These are phyloP conservation scores for Domatiomyces catenatus DNA, from an alignment of 2,329 filamentous ascomycete genomes.

Conservation along the genomic window DNA sequence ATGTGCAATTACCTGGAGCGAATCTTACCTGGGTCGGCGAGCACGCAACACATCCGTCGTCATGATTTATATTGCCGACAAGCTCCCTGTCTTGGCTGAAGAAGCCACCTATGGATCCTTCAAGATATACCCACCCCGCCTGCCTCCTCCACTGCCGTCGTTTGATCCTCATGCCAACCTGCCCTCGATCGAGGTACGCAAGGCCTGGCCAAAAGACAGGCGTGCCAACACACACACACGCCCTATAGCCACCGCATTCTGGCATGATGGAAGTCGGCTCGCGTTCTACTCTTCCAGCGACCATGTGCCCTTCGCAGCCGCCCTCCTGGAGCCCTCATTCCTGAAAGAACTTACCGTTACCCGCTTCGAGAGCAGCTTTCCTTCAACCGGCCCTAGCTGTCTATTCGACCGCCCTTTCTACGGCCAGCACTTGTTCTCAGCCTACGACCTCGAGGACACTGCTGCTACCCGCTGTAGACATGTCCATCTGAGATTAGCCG, in stretches of 20 bases:
- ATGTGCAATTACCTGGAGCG: conserved; percentile 12
- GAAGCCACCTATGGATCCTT: conserved; percentile 4
- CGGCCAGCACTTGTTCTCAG: conserved; percentile 20
- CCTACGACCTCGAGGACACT: conserved; percentile 1
- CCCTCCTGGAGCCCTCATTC: neutral
- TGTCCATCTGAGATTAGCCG: neutral
- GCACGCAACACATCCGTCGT: conserved; percentile 4
- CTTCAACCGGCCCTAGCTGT: conserved; percentile 18
- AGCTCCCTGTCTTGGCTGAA: conserved; percentile 1
- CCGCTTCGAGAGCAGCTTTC: neutral
- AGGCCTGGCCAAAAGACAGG: neutral
- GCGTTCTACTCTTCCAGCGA: conserved; percentile 8
- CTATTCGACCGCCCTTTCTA: conserved; percentile 27
- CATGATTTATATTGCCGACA: conserved; percentile 5
- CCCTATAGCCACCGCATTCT: conserved; percentile 7
- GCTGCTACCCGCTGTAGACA: neutral
- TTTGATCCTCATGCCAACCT: neutral
- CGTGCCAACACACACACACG: neutral
- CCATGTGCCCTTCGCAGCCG: conserved; percentile 6
- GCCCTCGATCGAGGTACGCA: neutral
- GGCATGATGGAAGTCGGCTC: conserved; percentile 9
- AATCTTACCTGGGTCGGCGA: conserved; percentile 2
- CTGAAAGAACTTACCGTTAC: neutral
- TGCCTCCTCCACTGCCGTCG: neutral
- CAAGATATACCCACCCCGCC: conserved; percentile 4